Evolutionary conservation across 2,329 filamentous ascomycete genomes (phyloP).

Genomic region (Peltaster fructicola): DNA sequence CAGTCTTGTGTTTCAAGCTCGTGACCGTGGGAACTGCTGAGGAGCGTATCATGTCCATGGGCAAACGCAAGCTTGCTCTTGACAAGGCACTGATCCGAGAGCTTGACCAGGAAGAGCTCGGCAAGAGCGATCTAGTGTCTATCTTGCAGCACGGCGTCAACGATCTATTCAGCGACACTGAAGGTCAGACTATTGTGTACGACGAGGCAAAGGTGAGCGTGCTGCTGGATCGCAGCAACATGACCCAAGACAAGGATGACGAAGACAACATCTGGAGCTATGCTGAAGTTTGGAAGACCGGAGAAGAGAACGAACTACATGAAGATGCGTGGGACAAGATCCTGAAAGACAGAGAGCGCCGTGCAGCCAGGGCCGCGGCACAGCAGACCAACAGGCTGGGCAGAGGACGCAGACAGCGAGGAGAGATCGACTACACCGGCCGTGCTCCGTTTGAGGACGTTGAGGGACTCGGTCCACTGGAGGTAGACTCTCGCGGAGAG

Average conservation of each 20-base stretch:
- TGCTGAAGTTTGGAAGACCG: conserved; percentile 76
- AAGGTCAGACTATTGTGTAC: conserved; percentile 60
- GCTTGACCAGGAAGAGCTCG: conserved; percentile 70
- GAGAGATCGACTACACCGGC: conserved; percentile 33
- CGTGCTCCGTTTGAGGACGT: conserved; percentile 13
- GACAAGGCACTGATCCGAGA: conserved; percentile 89
- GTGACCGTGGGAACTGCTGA: conserved; percentile 80
- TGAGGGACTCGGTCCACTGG: conserved; percentile 9
- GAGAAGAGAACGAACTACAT: conserved; percentile 33
- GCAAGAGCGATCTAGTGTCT: conserved; percentile 63
- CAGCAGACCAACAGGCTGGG: conserved; percentile 59
- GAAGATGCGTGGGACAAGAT: conserved; percentile 76
- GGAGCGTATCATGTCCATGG: conserved; percentile 91
- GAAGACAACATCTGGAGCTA: conserved; percentile 79
- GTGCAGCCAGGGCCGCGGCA: conserved; percentile 55
- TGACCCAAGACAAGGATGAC: conserved; percentile 41
- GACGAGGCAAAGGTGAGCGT: conserved; percentile 71
- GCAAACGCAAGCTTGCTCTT: conserved; percentile 86
- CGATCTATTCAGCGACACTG: conserved; percentile 64
- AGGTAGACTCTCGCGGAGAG: too few species aligned
- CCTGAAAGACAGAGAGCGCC: conserved; percentile 61
- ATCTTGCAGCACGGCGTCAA: conserved; percentile 77
- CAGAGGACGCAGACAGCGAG: conserved; percentile 60
- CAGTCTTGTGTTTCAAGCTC: conserved; percentile 86
- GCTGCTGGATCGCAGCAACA: conserved; percentile 64